These are phyloP conservation scores for Phytophthora melonis DNA, from an alignment of 352 stramenopile genomes.

Conservation along the genomic window DNA sequence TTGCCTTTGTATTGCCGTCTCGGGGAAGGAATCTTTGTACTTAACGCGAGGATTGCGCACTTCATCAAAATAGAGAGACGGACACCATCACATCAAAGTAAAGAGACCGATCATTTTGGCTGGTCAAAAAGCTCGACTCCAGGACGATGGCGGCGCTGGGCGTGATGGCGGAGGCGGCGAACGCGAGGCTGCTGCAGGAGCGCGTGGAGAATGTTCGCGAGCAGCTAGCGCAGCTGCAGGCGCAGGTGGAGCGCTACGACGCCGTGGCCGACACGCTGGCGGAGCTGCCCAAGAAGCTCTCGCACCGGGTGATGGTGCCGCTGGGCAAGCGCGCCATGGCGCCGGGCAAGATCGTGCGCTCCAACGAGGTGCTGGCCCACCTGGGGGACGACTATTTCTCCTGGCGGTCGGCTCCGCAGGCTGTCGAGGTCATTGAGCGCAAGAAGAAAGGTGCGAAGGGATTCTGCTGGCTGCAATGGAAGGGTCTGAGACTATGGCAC, in stretches of 20 bases:
- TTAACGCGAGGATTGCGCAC: neutral
- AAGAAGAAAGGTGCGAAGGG: constrained; percentile 73
- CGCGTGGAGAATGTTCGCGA: constrained; percentile 64
- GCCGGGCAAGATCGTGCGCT: constrained; percentile 83
- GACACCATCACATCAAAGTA: neutral
- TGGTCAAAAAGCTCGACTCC: neutral
- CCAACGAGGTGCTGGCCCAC: constrained; percentile 87
- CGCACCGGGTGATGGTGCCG: constrained; percentile 84
- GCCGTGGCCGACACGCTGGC: constrained; percentile 60
- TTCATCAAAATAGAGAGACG: too few relatives aligned
- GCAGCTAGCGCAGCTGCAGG: constrained; percentile 61
- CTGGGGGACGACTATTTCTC: constrained; percentile 86
- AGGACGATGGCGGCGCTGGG: constrained; percentile 36
- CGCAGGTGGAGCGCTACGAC: constrained; percentile 64
- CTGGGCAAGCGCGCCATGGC: constrained; percentile 87
- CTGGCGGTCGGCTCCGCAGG: constrained; percentile 74
- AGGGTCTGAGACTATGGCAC: neutral
- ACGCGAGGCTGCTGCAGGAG: constrained; percentile 72
- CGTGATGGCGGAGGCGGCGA: constrained; percentile 52
- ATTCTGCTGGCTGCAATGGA: neutral
- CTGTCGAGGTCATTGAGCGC: constrained; percentile 72
- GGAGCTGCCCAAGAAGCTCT: constrained; percentile 83
- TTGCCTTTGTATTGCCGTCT: neutral
- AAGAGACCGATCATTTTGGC: neutral
- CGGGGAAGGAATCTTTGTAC: constrained; percentile 18